phyloP scores from a whole-genome alignment of 352 stramenopile species.

The Pythium phragmiticola region DNA sequence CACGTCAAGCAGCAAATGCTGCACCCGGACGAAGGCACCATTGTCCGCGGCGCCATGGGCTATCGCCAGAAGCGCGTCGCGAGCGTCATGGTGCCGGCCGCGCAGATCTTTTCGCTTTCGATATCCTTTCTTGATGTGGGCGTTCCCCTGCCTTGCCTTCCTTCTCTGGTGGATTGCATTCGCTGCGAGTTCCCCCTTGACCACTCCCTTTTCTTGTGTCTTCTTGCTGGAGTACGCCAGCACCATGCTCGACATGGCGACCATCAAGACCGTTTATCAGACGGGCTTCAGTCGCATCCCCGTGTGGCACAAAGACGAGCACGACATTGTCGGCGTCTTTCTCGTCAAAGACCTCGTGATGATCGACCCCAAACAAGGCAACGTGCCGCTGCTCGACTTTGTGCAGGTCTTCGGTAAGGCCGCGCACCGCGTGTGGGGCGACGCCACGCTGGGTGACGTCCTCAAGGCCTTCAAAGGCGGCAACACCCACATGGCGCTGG shows the following conservation, averaged over 20 bases:
- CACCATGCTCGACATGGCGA: conserved; percentile 48
- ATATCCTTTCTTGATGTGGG: conserved; percentile 44
- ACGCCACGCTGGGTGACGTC: conserved; percentile 64
- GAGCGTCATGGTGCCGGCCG: conserved; percentile 93
- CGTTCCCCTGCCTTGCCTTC: not conserved
- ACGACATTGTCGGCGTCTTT: conserved; percentile 95
- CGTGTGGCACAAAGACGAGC: conserved; percentile 94
- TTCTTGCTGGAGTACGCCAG: conserved; percentile 29
- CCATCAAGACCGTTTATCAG: conserved; percentile 84
- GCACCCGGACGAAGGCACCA: conserved; percentile 93
- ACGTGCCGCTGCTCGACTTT: conserved; percentile 85
- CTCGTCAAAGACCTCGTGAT: conserved; percentile 94
- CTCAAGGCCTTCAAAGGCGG: conserved; percentile 79
- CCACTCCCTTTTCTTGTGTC: conserved; percentile 7
- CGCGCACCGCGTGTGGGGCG: conserved; percentile 67
- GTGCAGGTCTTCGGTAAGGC: conserved; percentile 85
- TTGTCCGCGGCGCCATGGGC: conserved; percentile 90
- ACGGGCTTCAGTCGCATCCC: conserved; percentile 94
- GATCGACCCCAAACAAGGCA: conserved; percentile 61
- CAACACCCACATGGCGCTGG: conserved; percentile 63
- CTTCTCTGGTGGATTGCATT: too few species aligned
- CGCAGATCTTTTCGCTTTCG: conserved; percentile 71
- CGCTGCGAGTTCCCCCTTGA: conserved; percentile 10
- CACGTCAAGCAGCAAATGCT: conserved; percentile 92
- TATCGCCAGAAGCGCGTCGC: conserved; percentile 77